Conservation (phyloP, 257 asterid genomes). For the Nicotiana sylvestris region DNA sequence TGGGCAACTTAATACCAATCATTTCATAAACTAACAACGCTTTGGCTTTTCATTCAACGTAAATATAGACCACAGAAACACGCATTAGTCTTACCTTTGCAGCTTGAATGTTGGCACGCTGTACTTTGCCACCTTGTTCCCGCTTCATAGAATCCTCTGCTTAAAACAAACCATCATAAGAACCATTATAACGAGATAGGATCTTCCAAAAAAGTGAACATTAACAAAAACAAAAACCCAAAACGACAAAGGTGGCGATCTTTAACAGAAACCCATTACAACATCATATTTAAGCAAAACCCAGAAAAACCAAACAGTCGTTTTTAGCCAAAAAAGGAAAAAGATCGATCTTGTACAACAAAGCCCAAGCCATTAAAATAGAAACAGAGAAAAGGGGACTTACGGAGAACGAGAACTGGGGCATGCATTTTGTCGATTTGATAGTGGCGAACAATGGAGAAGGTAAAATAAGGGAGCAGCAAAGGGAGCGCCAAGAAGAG, state of each 20-base stretch:
- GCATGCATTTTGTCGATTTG: slow-evolving; percentile 47
- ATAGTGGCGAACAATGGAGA: not conserved
- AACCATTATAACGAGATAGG: not conserved
- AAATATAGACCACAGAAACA: not conserved
- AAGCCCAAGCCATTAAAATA: too few species aligned
- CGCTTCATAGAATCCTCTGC: slow-evolving; percentile 86
- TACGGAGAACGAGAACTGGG: slow-evolving; percentile 75
- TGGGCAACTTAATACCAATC: not conserved
- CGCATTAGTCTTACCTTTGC: slow-evolving; percentile 54
- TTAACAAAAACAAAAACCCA: too few species aligned
- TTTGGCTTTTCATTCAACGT: not conserved
- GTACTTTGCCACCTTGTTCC: slow-evolving; percentile 91
- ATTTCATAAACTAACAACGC: too few species aligned
- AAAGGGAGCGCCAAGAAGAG: too few species aligned
- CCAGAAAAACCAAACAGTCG: too few species aligned
- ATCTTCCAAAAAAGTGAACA: not conserved
- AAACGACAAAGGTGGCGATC: too few species aligned
- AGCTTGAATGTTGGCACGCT: slow-evolving; percentile 85
- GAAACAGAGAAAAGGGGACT: slow-evolving; percentile 17
- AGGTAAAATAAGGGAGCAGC: too few species aligned
- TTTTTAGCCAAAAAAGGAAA: not conserved
- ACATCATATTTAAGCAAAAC: too few species aligned
- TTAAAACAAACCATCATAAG: slow-evolving; percentile 14
- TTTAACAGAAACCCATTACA: too few species aligned
- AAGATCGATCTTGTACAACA: not conserved